These are phyloP conservation scores for Polygonum aviculare DNA, from an alignment of 148 eudicot genomes.

Conservation along the genomic window DNA sequence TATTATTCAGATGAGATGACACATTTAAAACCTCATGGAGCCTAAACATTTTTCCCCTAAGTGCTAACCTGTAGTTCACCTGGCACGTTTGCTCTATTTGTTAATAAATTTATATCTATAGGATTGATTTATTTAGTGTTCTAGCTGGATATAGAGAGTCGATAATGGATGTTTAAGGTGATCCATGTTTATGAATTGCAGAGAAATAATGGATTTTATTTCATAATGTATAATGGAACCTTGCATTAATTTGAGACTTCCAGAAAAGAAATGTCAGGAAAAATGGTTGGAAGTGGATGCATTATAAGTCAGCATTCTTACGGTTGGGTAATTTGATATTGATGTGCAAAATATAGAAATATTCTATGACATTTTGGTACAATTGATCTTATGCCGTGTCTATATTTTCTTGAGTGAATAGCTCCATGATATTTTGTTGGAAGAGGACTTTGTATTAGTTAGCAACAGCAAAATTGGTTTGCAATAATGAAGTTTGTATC, in stretches of 20 bases:
- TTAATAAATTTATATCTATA: background rate
- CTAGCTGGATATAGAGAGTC: background rate
- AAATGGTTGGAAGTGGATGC: background rate
- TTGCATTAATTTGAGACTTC: background rate
- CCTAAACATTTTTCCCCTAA: background rate
- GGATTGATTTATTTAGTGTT: background rate
- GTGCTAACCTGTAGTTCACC: background rate
- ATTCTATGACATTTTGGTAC: background rate
- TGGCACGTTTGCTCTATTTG: background rate
- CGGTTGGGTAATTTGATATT: background rate
- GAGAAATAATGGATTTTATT: background rate
- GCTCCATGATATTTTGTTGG: background rate
- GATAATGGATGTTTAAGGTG: background rate
- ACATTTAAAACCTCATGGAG: background rate
- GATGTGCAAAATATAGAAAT: slow-evolving; percentile 3
- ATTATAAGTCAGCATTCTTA: background rate
- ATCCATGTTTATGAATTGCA: background rate
- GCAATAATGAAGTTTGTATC: background rate
- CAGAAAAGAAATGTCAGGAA: background rate
- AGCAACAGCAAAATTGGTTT: background rate
- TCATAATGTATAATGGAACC: background rate
- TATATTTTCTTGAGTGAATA: background rate
- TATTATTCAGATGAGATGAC: background rate
- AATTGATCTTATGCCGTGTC: background rate
- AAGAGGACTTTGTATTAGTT: background rate